phyloP scores from a whole-genome alignment of 768 basidiomycete species.

The Hypholoma fasciculare region DNA sequence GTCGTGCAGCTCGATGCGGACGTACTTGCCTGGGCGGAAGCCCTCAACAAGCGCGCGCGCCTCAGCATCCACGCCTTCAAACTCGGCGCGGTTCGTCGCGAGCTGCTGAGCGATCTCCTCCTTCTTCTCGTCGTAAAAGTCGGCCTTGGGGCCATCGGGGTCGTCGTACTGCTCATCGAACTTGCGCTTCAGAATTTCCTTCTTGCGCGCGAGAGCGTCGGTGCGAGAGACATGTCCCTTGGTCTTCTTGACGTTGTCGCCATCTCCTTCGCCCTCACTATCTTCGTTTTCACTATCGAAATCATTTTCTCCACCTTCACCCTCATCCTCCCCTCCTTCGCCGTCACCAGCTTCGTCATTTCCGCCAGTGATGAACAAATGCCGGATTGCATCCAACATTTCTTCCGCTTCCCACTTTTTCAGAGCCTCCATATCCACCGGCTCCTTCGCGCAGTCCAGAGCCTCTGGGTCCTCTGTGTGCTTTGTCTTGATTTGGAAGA shows the following conservation, averaged over 20 bases:
- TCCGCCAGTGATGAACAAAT: slow-evolving; percentile 87
- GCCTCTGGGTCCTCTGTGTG: slow-evolving; percentile 44
- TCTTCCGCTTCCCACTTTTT: slow-evolving; percentile 84
- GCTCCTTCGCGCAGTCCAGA: slow-evolving; percentile 72
- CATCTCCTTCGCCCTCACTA: slow-evolving; percentile 22
- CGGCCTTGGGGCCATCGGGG: slow-evolving; percentile 71
- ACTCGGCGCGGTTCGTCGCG: slow-evolving; percentile 82
- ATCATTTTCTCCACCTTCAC: slow-evolving; percentile 42
- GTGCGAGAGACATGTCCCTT: slow-evolving; percentile 36
- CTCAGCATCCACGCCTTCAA: slow-evolving; percentile 74
- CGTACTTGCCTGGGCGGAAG: slow-evolving; percentile 85
- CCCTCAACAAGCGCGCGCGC: slow-evolving; percentile 87
- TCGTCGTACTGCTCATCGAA: slow-evolving; percentile 98
- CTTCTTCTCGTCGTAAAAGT: slow-evolving; percentile 92
- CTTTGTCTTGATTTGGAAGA: slow-evolving; percentile 62
- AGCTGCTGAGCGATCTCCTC: slow-evolving; percentile 87
- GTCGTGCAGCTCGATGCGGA: slow-evolving; percentile 82
- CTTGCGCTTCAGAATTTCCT: slow-evolving; percentile 88
- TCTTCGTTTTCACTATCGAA: slow-evolving; percentile 34
- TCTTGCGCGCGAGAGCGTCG: slow-evolving; percentile 75
- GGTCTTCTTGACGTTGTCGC: slow-evolving; percentile 30
- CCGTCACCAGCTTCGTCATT: slow-evolving; percentile 34
- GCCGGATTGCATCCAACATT: slow-evolving; percentile 81
- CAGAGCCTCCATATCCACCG: slow-evolving; percentile 46
- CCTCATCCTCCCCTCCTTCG: slow-evolving; percentile 41